A percentile compares a stretch with the other conserved stretches of the same genome.
Conservation (phyloP, 345 rosid species). For the Linum lewisii region DNA sequence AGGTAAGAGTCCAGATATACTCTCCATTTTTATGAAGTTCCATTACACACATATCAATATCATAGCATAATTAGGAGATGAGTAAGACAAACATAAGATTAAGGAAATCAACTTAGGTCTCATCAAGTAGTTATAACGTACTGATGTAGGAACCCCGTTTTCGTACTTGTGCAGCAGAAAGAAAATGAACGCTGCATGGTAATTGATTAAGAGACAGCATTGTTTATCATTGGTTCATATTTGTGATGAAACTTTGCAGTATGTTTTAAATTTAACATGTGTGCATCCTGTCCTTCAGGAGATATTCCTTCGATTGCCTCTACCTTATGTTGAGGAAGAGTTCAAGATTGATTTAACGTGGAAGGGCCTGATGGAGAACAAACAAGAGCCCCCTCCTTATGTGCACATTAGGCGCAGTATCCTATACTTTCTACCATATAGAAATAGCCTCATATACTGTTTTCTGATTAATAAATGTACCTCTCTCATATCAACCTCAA, state of each 20-base stretch:
- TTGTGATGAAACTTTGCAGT: neutral
- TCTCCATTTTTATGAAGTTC: neutral
- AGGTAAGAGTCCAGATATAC: slow-evolving; percentile 49
- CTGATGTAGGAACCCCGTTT: neutral
- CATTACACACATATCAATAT: neutral
- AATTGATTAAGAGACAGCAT: neutral
- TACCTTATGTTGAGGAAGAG: slow-evolving; percentile 76
- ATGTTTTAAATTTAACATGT: slow-evolving; percentile 14
- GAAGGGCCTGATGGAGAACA: slow-evolving; percentile 43
- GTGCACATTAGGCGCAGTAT: slow-evolving; percentile 92
- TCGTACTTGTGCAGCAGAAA: neutral
- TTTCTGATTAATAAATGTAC: slow-evolving; percentile 1
- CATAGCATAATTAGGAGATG: too few relatives aligned
- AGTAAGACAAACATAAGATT: neutral
- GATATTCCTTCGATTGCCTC: slow-evolving; percentile 62
- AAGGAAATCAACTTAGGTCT: neutral
- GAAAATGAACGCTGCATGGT: neutral
- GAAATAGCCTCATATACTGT: neutral
- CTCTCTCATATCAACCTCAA: neutral
- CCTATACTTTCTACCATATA: slow-evolving; percentile 30
- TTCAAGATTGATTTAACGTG: slow-evolving; percentile 65
- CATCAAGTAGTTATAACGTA: neutral
- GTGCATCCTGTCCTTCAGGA: slow-evolving; percentile 33
- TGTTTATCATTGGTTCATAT: neutral
- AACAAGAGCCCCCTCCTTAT: slow-evolving; percentile 71